These are phyloP conservation scores for Acanthamoeba lenticulata DNA, from an alignment of 208 protist genomes.

Conservation along the genomic window DNA sequence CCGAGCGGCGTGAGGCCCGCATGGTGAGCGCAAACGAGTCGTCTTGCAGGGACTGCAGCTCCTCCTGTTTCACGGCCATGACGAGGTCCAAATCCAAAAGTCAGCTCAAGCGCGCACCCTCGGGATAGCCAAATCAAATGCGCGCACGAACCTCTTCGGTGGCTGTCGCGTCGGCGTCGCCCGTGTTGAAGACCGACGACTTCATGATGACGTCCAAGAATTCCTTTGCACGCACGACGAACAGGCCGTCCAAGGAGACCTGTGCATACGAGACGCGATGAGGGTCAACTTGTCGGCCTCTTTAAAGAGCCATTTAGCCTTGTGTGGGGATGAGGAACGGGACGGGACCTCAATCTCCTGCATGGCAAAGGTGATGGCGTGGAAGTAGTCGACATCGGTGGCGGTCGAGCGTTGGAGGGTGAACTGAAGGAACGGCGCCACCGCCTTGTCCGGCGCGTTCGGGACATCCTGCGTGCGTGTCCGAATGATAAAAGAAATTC, in stretches of 20 bases:
- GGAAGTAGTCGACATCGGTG: conserved; percentile 63
- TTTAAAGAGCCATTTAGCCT: background rate
- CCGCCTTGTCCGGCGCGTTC: background rate
- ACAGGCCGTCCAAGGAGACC: conserved; percentile 30
- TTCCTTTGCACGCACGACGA: conserved; percentile 43
- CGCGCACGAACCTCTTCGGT: background rate
- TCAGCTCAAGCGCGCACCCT: too few relatives aligned
- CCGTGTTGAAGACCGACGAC: conserved; percentile 22
- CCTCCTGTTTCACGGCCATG: background rate
- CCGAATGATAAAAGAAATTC: background rate
- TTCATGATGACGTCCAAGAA: conserved; percentile 59
- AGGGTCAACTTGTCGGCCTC: background rate
- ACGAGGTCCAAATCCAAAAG: too few relatives aligned
- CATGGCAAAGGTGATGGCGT: conserved; percentile 63
- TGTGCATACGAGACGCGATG: background rate
- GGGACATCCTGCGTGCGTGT: background rate
- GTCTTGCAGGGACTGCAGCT: background rate
- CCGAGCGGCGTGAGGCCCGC: background rate
- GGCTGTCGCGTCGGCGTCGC: background rate
- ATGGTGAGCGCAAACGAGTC: background rate
- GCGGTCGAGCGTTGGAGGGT: background rate
- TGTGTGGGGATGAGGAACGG: background rate
- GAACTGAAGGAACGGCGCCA: conserved; percentile 37
- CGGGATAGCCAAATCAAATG: too few relatives aligned
- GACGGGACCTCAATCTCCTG: conserved; percentile 49